A percentile compares a stretch with the other conserved stretches of the same genome.
phyloP scores from a whole-genome alignment of 495 filamentous ascomycete genomes.

The Tuber melanosporum region DNA sequence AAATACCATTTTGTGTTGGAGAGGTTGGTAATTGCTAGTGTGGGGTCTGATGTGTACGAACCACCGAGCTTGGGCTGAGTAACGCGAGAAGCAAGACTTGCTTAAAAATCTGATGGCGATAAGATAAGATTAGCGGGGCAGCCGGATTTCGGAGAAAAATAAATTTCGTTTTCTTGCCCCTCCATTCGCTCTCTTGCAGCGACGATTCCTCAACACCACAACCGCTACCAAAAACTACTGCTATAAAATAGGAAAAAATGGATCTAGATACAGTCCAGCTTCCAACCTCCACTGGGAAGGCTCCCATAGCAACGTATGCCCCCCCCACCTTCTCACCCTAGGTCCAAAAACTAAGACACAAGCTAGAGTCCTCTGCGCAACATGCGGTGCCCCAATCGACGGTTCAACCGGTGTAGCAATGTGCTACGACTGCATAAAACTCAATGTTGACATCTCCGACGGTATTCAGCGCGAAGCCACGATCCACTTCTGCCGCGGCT shows the following conservation, averaged over 20 bases:
- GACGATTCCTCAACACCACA: neutral
- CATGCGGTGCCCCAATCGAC: constrained; percentile 89
- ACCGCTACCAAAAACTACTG: neutral
- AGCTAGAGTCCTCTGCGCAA: constrained; percentile 80
- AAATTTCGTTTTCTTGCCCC: neutral
- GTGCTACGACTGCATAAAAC: constrained; percentile 88
- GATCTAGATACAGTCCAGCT: constrained; percentile 32
- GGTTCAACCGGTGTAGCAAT: constrained; percentile 80
- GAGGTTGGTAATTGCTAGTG: neutral
- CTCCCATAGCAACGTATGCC: constrained; percentile 27
- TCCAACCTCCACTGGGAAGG: constrained; percentile 14
- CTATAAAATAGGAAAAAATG: constrained; percentile 15
- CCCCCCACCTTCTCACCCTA: neutral
- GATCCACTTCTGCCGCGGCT: constrained; percentile 80
- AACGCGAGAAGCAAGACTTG: neutral
- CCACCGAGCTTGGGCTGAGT: neutral
- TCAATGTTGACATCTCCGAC: constrained; percentile 86
- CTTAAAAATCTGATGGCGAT: constrained; percentile 35
- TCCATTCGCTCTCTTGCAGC: neutral
- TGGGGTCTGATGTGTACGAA: neutral
- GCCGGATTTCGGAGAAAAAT: constrained; percentile 18
- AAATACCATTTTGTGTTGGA: neutral
- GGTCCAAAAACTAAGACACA: constrained; percentile 1
- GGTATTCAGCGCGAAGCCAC: constrained; percentile 81
- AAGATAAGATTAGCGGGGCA: constrained; percentile 38